Evolutionary conservation across 208 protist genomes (phyloP), one percentile per base, ranked within the genome.

Genomic region (Acanthamoeba sp.): DNA sequence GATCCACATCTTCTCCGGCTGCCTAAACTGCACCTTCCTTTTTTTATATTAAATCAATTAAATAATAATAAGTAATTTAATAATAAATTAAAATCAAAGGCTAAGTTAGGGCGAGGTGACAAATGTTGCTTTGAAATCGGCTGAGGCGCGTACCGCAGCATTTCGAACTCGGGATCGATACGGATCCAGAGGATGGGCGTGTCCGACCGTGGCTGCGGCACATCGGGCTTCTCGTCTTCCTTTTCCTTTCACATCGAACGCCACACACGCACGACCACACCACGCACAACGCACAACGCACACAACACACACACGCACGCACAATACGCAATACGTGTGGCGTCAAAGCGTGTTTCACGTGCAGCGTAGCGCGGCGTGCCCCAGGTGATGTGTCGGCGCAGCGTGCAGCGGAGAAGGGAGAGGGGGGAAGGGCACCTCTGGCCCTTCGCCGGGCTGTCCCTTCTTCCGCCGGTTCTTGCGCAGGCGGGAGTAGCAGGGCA

Each of bases 1-100:
- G 29, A 95, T 91, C 95, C 95, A 96, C 94, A 95, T 95, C 27
- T 91, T 93, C 78, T 96, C 95, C 5, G 94, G 94, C 89, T 96
- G 94, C 57, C 38, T 62, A 29, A 95, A 95, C 27, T 66, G 71
- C 34, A 95, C 94, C 64, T 84, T 78, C 29, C 93, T 88, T 40
- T 55, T 16, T 20, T 55, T 55, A 55, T 55, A 55, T 55, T 20
- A 29, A 62, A 20, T 10, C 24, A 1, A 69, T 1, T 6, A 36
- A 14, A 9, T 16, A 18, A 4, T 12, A 34, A 34, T 0, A 9
- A 69, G 27, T 36, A 14, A 36, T 7, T 62, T 10, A 62, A 62
- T 62, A 20, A 22, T 6, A n/a, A n/a, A n/a, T n/a, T n/a, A n/a
- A n/a, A 76, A 76, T 29, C 5, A 40, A 34, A 18, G 5, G n/a